Base-by-base conservation (phyloP, 2,329 filamentous ascomycete species). In the Paecilomyces sp. region DNA sequence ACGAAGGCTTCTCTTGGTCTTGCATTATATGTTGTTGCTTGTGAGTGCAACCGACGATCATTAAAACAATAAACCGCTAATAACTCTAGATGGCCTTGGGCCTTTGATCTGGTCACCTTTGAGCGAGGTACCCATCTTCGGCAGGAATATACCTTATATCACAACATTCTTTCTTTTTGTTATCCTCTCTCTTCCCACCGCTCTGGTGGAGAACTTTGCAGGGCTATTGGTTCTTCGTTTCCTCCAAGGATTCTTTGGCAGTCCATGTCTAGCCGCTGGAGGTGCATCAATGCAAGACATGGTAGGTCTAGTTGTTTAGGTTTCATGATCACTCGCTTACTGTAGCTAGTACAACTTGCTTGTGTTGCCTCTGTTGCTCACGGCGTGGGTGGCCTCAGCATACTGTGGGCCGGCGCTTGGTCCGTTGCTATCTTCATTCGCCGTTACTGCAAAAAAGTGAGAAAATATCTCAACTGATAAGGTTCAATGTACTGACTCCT, bases 151-250 rank as follows among this genome's bases (percentile, higher is more conserved):
- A 0, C 81, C 87, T 9, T 90, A 90, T 72, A 81, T 88, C 51
- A 72, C 83, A 62, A 86, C 86, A 12, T 87, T 90, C 75, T 81
- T 81, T 55, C 74, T 90, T 18, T 91, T 89, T 70, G 83, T 87
- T 54, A 79, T 90, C 61, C 70, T 90, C 15, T 83, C 82, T 12
- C 80, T 90, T n/a, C 87, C 87, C 0, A 84, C 85, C 0, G 85
- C 86, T 0, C 70, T 90, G 0, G 84, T 83, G 2, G 73, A 82
- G 54, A 87, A 85, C 73, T 87, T 85, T 57, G 75, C 82, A 0
- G 85, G 85, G 0, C 77, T 91, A n/a, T 80, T 88, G 65, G 82
- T 87, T 6, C 75, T 86, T 6, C 80, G 86, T 1, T 88, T 88
- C 73, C 72, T 88, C 2, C 83, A 84, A 63, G 86, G 85, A 3